Evolutionary conservation across 1,284 basidiomycete species (phyloP).

Genomic region (Rugosomyces carneus): DNA sequence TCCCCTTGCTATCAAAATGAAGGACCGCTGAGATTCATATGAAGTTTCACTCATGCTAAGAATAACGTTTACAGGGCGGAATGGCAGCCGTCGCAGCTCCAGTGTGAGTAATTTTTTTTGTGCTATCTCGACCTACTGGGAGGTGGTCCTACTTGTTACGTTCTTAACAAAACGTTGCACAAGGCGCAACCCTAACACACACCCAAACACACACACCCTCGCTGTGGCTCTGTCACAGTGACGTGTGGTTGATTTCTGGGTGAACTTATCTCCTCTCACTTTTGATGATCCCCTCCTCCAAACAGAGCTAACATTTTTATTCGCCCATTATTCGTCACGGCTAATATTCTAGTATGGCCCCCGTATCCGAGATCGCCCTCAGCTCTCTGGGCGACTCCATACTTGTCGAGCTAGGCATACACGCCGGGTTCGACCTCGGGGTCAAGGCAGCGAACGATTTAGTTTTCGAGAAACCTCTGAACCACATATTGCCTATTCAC

Average conservation of each 20-base stretch:
- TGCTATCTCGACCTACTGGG: too few relatives aligned
- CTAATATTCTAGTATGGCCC: slow-evolving; percentile 46
- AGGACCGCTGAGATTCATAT: background rate
- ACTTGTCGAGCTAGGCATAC: slow-evolving; percentile 48
- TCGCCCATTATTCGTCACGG: too few relatives aligned
- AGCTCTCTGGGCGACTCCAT: slow-evolving; percentile 50
- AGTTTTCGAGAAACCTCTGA: slow-evolving; percentile 44
- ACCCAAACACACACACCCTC: too few relatives aligned
- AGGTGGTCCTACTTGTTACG: too few relatives aligned
- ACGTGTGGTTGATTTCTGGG: too few relatives aligned
- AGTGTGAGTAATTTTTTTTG: slow-evolving; percentile 22
- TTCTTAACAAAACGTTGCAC: too few relatives aligned
- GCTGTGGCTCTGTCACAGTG: too few relatives aligned
- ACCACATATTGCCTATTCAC: slow-evolving; percentile 45
- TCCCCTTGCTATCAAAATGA: background rate
- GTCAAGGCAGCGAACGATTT: slow-evolving; percentile 49
- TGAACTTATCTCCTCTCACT: too few relatives aligned
- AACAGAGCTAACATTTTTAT: too few relatives aligned
- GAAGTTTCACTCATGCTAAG: background rate
- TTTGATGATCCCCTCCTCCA: too few relatives aligned
- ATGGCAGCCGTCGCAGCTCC: slow-evolving; percentile 43
- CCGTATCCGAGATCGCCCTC: slow-evolving; percentile 44
- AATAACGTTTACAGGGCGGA: slow-evolving; percentile 37
- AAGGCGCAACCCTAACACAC: too few relatives aligned
- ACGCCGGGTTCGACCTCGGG: slow-evolving; percentile 47